A percentile compares a stretch with the other conserved stretches of the same genome.
phyloP scores from a whole-genome alignment of 306 rosid genomes.

The Vicia faba region DNA sequence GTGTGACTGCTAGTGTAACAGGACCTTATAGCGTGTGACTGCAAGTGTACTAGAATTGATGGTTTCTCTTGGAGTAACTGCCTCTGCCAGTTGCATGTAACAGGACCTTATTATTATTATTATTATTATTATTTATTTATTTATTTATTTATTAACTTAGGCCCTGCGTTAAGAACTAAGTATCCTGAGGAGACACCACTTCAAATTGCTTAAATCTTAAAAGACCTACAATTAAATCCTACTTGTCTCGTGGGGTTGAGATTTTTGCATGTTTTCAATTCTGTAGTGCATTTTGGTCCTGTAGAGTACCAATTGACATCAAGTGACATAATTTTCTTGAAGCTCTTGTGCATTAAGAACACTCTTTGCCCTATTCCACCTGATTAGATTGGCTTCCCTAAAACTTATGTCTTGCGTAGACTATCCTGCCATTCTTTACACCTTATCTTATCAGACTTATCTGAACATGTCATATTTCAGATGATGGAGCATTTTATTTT shows the following conservation, averaged over 20 bases:
- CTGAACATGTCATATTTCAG: conserved; percentile 48
- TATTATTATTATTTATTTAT: no score
- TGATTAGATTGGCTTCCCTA: not conserved
- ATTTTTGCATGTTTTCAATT: conserved; percentile 2
- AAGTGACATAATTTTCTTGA: conserved; percentile 29
- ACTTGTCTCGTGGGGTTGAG: conserved; percentile 27
- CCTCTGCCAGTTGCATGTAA: conserved; percentile 7
- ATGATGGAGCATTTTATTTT: conserved; percentile 85
- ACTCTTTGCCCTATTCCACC: conserved; percentile 2
- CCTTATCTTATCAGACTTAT: conserved; percentile 32
- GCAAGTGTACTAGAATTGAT: conserved; percentile 19
- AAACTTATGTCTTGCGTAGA: conserved; percentile 9
- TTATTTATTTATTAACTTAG: conserved; percentile 25
- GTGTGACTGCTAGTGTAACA: conserved; percentile 1
- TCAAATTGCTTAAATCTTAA: conserved; percentile 23
- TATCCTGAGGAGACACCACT: conserved; percentile 12
- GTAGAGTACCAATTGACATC: not conserved
- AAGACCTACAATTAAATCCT: conserved; percentile 1
- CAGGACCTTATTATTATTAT: conserved; percentile 6
- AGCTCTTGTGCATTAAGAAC: conserved; percentile 28
- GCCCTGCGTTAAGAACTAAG: conserved; percentile 11
- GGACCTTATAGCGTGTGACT: not conserved
- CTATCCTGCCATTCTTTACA: conserved; percentile 11
- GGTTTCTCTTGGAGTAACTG: conserved; percentile 11
- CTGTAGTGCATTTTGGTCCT: conserved; percentile 16